Conservation (phyloP, 306 rosid species). For the Phaseolus lunatus region DNA sequence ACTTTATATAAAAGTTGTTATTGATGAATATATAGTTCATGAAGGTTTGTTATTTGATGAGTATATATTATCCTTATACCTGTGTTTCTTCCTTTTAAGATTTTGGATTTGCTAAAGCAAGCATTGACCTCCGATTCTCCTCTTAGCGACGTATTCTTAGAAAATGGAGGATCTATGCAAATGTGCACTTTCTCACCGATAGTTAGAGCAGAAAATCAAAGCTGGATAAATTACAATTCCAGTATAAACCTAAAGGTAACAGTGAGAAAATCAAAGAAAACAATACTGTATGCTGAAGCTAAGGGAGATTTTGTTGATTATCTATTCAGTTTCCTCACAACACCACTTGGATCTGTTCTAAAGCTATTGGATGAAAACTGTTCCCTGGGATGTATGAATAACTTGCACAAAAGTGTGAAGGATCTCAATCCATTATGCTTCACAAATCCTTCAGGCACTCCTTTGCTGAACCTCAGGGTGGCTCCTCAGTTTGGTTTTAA, state of each 20-base stretch:
- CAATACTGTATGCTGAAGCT: conserved; percentile 41
- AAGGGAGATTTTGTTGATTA: conserved; percentile 49
- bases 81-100: neutral
- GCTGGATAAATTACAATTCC: neutral
- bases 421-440: conserved; percentile 30
- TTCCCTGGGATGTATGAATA: conserved; percentile 38
- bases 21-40: neutral
- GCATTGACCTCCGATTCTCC: conserved; percentile 44
- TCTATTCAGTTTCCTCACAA: conserved; percentile 44
- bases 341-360: conserved; percentile 42
- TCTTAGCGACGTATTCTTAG: conserved; percentile 44
- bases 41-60: too few relatives aligned
- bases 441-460: conserved; percentile 3
- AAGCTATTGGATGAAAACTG: conserved; percentile 27
- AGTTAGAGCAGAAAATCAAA: neutral
- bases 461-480: conserved; percentile 14
- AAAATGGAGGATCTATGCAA: conserved; percentile 11
- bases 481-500: conserved; percentile 36
- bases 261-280: conserved; percentile 40
- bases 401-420: conserved; percentile 47
- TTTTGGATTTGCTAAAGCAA: conserved; percentile 33
- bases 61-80: neutral
- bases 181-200: conserved; percentile 36
- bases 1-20: neutral
- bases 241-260: conserved; percentile 28